phyloP scores from a whole-genome alignment of 192 early-diverging fungal species.

The Oehlia diaphana region DNA sequence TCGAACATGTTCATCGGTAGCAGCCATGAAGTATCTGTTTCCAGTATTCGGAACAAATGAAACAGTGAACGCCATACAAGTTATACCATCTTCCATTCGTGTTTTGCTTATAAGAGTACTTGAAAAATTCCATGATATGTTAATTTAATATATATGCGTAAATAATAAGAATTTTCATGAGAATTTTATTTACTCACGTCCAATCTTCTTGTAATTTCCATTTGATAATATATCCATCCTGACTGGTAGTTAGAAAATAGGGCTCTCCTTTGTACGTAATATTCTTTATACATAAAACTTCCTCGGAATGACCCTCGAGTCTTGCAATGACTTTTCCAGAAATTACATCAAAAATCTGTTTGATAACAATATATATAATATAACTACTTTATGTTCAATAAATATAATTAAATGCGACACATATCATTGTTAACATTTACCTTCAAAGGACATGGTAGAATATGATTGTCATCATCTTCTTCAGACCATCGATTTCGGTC shows the following conservation, averaged over 20 bases:
- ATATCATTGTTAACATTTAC: slow-evolving; percentile 30
- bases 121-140: not conserved
- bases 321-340: slow-evolving; percentile 78
- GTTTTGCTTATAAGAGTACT: slow-evolving; percentile 61
- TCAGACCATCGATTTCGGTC: slow-evolving; percentile 85
- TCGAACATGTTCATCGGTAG: slow-evolving; percentile 83
- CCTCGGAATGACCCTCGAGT: slow-evolving; percentile 85
- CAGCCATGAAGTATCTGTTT: slow-evolving; percentile 90
- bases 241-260: slow-evolving; percentile 88
- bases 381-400: not conserved
- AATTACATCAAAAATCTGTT: slow-evolving; percentile 75
- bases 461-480: slow-evolving; percentile 91
- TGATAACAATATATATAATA: not conserved
- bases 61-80: slow-evolving; percentile 95
- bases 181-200: slow-evolving; percentile 50
- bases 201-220: slow-evolving; percentile 86
- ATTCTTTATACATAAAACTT: slow-evolving; percentile 80
- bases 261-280: slow-evolving; percentile 76
- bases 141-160: not conserved
- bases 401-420: not conserved
- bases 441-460: slow-evolving; percentile 91
- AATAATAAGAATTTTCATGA: not conserved
- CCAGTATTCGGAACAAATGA: slow-evolving; percentile 92
- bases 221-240: slow-evolving; percentile 91
- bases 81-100: slow-evolving; percentile 79